Evolutionary conservation across 1,284 basidiomycete species (phyloP), one percentile per base, ranked within the genome.

Genomic region (Earliella scabrosa): DNA sequence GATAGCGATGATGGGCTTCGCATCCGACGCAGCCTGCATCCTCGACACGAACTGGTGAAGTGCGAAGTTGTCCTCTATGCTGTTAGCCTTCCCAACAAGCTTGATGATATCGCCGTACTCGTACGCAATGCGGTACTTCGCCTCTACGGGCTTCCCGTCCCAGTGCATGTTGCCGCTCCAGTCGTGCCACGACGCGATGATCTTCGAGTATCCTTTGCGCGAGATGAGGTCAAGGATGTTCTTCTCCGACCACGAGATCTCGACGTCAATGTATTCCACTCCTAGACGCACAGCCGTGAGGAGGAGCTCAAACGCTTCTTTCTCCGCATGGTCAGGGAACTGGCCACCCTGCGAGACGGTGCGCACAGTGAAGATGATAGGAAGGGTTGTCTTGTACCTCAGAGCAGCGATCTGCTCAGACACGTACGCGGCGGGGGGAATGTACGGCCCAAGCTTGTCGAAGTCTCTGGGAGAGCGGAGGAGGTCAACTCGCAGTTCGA

Each of bases 111-210:
- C 95, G 9, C 95, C 95, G 44, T 88, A 79, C 56, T 77, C 74
- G 32, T 79, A 75, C 5, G 90, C 91, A 31, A 82, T 65, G 32
- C 79, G 79, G 70, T 92, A 92, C 68, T 89, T 90, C 56, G 85
- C 82, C 64, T 85, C 82, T 40, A 92, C 86, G 24, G 81, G 72
- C 3, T 82, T 71, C 11, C 88, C 81, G 61, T 87, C 81, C 97
- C 97, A 99, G 60, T 84, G 84, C 77, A 97, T 82, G 20, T 80
- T 77, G 2, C 97, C 96, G 36, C 84, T 87, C 88, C 91, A 95
- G 69, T 99, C 95, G 71, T 98, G 96, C 86, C 88, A 97, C 10
- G 95, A 97, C 0, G 94, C 92, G 56, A 99, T 88, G 66, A 98
- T 86, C 65, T 90, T 81, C 0, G 92, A 89, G 39, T 79, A 70